These are phyloP conservation scores for Agroathelia rolfsii DNA, from an alignment of 1,284 basidiomycete genomes.

Conservation along the genomic window DNA sequence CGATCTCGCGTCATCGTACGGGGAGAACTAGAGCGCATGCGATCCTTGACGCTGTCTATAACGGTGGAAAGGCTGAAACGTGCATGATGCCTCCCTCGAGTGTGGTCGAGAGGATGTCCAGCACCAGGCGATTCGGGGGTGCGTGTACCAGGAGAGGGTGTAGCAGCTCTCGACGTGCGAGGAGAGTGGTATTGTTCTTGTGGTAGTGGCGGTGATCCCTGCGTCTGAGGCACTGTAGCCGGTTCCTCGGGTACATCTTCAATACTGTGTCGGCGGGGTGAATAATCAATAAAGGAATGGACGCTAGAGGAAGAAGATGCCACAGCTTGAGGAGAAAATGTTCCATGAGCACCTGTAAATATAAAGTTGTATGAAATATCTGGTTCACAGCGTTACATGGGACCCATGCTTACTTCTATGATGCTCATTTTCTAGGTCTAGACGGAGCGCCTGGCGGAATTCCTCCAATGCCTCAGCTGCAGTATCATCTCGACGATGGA, in stretches of 20 bases:
- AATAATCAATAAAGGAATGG: conserved; percentile 10
- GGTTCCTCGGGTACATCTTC: conserved; percentile 26
- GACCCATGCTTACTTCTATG: no score
- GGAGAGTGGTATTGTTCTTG: neutral
- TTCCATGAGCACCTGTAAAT: neutral
- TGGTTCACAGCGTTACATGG: no score
- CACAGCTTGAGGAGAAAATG: conserved; percentile 1
- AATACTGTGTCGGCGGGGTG: conserved; percentile 27
- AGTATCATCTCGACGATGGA: conserved; percentile 8
- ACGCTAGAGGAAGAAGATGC: conserved; percentile 16
- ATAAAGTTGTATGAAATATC: no score
- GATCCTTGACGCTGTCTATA: conserved; percentile 29
- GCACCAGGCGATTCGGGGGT: neutral
- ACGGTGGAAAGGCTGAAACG: conserved; percentile 29
- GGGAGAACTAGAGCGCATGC: conserved; percentile 32
- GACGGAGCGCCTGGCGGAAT: conserved; percentile 26
- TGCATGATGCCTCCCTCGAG: conserved; percentile 24
- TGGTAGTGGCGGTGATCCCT: conserved; percentile 1
- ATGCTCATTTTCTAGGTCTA: conserved; percentile 14
- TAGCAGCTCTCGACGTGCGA: neutral
- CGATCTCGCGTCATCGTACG: conserved; percentile 12
- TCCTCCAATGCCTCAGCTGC: conserved; percentile 32
- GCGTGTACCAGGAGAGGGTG: conserved; percentile 2
- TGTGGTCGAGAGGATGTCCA: conserved; percentile 9
- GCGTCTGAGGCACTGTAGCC: conserved; percentile 1